phyloP scores from a whole-genome alignment of 495 filamentous ascomycete genomes.

The Aspergillus campestris region DNA sequence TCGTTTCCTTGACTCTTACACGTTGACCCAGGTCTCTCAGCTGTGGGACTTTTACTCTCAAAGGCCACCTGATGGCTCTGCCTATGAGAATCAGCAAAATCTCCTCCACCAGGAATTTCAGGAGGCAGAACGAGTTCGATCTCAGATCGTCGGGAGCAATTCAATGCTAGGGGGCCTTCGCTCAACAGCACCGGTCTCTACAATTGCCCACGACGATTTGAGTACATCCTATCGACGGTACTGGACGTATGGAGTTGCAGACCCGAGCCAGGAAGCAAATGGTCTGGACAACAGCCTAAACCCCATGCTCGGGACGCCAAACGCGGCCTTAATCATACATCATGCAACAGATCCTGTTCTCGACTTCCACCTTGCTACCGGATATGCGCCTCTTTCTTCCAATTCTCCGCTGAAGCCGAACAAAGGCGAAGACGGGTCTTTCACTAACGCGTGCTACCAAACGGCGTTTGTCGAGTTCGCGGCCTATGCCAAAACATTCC shows the following conservation, averaged over 20 bases:
- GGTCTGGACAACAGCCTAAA: conserved; percentile 10
- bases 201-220: too few relatives aligned
- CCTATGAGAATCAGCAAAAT: too few relatives aligned
- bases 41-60: conserved; percentile 26
- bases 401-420: conserved; percentile 7
- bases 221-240: conserved; percentile 16
- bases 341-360: conserved; percentile 37
- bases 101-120: too few relatives aligned
- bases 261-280: not conserved
- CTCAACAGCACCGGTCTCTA: too few relatives aligned
- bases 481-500: conserved; percentile 1
- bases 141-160: too few relatives aligned
- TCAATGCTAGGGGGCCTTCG: too few relatives aligned
- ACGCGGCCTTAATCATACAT: conserved; percentile 19
- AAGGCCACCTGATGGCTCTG: not conserved
- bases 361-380: conserved; percentile 35
- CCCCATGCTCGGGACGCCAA: conserved; percentile 23
- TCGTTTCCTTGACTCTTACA: conserved; percentile 25
- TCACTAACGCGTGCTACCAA: too few relatives aligned
- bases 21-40: conserved; percentile 20
- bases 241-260: conserved; percentile 29
- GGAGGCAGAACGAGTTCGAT: too few relatives aligned
- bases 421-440: too few relatives aligned
- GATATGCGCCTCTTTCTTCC: conserved; percentile 11
- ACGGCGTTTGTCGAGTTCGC: too few relatives aligned